A percentile compares a stretch with the other conserved stretches of the same genome.
Conservation (phyloP, 1,284 basidiomycete genomes). For the Puccinia novopanici region DNA sequence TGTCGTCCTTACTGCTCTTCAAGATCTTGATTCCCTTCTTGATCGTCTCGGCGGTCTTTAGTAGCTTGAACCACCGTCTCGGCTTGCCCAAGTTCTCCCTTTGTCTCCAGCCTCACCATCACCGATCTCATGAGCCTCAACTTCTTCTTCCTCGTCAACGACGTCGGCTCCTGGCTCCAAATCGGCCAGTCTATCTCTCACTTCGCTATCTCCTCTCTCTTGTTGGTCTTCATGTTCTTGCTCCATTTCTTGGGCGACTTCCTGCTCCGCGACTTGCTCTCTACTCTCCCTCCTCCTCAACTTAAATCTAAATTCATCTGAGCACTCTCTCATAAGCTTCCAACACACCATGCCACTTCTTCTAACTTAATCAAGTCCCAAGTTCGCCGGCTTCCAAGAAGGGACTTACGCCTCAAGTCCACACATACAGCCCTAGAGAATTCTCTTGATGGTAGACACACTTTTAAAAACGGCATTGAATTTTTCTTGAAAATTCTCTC, state of each 20-base stretch:
- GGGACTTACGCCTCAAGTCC: too few relatives aligned
- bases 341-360: neutral
- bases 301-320: neutral
- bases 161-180: constrained; percentile 84
- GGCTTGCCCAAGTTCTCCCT: constrained; percentile 35
- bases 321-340: neutral
- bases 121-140: constrained; percentile 71
- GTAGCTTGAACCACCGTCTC: constrained; percentile 63
- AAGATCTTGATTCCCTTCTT: constrained; percentile 80
- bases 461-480: too few relatives aligned
- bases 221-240: constrained; percentile 71
- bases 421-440: too few relatives aligned
- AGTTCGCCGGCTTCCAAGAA: too few relatives aligned
- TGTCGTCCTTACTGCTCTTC: constrained; percentile 72
- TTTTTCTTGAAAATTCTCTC: too few relatives aligned
- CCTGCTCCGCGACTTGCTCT: constrained; percentile 33
- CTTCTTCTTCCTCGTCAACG: constrained; percentile 81
- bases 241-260: constrained; percentile 48
- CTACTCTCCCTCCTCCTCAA: neutral
- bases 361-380: too few relatives aligned
- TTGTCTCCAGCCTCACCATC: constrained; percentile 38
- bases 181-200: constrained; percentile 86
- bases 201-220: constrained; percentile 78
- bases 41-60: constrained; percentile 71
- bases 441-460: too few relatives aligned